A percentile compares a stretch with the other conserved stretches of the same genome.
Conservation (phyloP, 192 early-diverging fungal genomes). For the Coemansia biformis region DNA sequence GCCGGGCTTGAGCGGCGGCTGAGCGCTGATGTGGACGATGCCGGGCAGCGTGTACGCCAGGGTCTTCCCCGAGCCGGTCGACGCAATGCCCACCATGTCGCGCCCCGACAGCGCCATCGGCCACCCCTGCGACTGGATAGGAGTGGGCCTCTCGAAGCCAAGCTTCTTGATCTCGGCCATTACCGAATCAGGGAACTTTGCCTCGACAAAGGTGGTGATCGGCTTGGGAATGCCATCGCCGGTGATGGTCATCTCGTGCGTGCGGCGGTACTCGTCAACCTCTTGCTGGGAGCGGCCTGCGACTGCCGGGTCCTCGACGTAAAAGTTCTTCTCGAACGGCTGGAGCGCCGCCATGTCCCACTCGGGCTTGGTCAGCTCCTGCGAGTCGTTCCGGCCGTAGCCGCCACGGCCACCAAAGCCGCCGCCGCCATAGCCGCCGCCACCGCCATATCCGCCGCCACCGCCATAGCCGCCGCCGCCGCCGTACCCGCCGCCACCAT, state of each 20-base stretch:
- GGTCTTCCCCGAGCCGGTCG: constrained; percentile 91
- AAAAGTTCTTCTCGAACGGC: constrained; percentile 96
- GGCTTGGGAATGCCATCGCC: constrained; percentile 89
- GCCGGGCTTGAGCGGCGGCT: constrained; percentile 63
- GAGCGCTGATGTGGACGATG: constrained; percentile 91
- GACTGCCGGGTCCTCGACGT: constrained; percentile 77
- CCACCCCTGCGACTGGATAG: constrained; percentile 87
- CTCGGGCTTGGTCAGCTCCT: constrained; percentile 51
- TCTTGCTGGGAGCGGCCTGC: constrained; percentile 61
- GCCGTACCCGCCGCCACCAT: constrained; percentile 14
- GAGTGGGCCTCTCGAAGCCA: constrained; percentile 74
- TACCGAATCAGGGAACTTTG: constrained; percentile 88
- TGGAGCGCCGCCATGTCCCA: constrained; percentile 68
- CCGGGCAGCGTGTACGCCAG: constrained; percentile 90
- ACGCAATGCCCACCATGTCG: constrained; percentile 93
- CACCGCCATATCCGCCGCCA: constrained; percentile 12
- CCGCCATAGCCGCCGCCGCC: constrained; percentile 3
- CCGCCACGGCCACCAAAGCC: constrained; percentile 14
- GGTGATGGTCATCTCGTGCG: constrained; percentile 77
- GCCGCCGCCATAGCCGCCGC: constrained; percentile 2
- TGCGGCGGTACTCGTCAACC: constrained; percentile 68
- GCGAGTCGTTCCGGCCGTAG: constrained; percentile 22
- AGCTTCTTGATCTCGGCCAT: constrained; percentile 55
- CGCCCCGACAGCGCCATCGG: constrained; percentile 91
- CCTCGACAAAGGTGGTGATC: constrained; percentile 81